Evolutionary conservation across 257 asterid species (phyloP).

Genomic region (Paulownia fortunei): DNA sequence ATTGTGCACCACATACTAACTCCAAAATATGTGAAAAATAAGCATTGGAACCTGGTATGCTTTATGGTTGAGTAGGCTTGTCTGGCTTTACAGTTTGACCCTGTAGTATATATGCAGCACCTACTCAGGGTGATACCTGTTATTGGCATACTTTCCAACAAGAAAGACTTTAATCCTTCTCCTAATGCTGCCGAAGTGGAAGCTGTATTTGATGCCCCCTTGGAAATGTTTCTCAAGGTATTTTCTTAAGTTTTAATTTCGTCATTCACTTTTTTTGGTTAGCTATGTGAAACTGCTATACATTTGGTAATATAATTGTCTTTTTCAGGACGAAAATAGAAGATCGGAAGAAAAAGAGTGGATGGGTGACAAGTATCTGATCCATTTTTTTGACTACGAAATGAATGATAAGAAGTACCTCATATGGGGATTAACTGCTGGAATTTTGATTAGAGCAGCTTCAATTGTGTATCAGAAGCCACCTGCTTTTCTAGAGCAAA

Average conservation of each 20-base stretch:
- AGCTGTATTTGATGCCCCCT: constrained; percentile 83
- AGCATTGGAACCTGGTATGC: background rate
- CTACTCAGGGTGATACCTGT: constrained; percentile 97
- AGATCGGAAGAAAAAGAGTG: constrained; percentile 83
- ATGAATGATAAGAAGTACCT: constrained; percentile 55
- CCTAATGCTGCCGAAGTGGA: constrained; percentile 90
- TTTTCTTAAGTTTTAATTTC: background rate
- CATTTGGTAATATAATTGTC: background rate
- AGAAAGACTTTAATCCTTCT: constrained; percentile 61
- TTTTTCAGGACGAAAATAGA: constrained; percentile 75
- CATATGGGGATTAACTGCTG: constrained; percentile 98
- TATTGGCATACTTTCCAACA: constrained; percentile 79
- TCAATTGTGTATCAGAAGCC: constrained; percentile 83
- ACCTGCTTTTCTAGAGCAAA: constrained; percentile 84
- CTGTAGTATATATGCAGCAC: constrained; percentile 61
- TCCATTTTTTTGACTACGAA: constrained; percentile 81
- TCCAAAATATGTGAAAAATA: background rate
- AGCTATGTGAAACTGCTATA: background rate
- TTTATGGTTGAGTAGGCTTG: constrained; percentile 6
- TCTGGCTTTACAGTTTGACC: background rate
- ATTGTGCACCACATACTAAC: background rate
- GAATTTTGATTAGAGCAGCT: constrained; percentile 87
- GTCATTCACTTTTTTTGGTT: background rate
- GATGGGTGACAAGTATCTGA: constrained; percentile 77
- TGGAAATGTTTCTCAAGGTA: constrained; percentile 98